A percentile compares a stretch with the other conserved stretches of the same genome.
Evolutionary conservation across 257 asterid species (phyloP).

Genomic region (Coffea canephora): DNA sequence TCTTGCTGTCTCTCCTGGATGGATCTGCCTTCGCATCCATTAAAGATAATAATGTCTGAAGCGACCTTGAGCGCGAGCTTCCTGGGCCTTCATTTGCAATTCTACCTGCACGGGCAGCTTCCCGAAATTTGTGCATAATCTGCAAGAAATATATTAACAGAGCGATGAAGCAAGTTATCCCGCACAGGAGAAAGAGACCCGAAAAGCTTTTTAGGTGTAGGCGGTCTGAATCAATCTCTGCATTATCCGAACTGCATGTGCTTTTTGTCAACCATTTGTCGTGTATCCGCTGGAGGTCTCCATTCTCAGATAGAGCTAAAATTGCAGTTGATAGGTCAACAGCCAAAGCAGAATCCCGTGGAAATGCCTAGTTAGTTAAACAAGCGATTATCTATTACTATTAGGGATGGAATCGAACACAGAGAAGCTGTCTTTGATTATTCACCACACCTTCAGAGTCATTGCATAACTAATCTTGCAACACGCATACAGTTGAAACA

Average conservation of each 20-base stretch:
- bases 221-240: slow-evolving; percentile 38
- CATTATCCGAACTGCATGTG: slow-evolving; percentile 32
- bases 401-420: no score
- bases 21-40: slow-evolving; percentile 67
- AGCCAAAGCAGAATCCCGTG: slow-evolving; percentile 60
- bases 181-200: slow-evolving; percentile 43
- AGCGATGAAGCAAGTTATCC: slow-evolving; percentile 67
- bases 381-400: neutral
- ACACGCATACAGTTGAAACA: neutral
- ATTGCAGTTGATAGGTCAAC: slow-evolving; percentile 57
- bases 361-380: slow-evolving; percentile 47
- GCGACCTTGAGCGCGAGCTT: slow-evolving; percentile 45
- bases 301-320: slow-evolving; percentile 77
- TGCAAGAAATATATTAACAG: slow-evolving; percentile 53
- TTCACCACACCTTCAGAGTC: neutral
- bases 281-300: slow-evolving; percentile 90
- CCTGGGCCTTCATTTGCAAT: slow-evolving; percentile 25
- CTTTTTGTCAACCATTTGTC: slow-evolving; percentile 77
- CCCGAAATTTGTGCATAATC: slow-evolving; percentile 43
- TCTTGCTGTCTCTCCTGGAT: slow-evolving; percentile 47
- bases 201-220: slow-evolving; percentile 57
- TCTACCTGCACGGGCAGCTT: slow-evolving; percentile 25
- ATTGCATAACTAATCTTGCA: neutral
- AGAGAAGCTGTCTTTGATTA: neutral
- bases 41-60: slow-evolving; percentile 54